Base-by-base conservation (phyloP, 163 green algal genomes). In the Chlorella variabilis region DNA sequence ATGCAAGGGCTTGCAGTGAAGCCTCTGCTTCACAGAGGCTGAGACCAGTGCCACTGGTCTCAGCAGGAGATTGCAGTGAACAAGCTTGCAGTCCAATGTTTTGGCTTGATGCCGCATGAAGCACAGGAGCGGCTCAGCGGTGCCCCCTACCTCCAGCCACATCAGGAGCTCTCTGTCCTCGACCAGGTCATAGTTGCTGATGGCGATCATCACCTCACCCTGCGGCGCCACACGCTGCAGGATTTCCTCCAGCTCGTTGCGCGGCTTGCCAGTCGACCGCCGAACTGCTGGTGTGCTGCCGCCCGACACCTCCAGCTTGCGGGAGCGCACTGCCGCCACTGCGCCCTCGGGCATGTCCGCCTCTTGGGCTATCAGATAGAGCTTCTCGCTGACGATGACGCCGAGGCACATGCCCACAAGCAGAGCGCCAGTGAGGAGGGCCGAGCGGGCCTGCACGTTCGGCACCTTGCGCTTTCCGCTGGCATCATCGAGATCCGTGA, bases 161-260 rank as follows among this genome's bases (percentile, higher is more conserved):
- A 90, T 92, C 17, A 85, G 75, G 15, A 98, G 88, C 88, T 94
- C 93, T 17, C 86, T 85, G 31, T 89, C 87, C 15, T 75, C 82
- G 31, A 95, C 69, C 0, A 94, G 87, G 70, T 97, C 95, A 65
- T 91, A 92, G 83, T 97, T 97, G 36, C 87, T 92, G 29, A 97
- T 93, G 25, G 86, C 91, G 45, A 94, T 89, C 78, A 95, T 80
- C 3, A 95, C 87, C 82, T 95, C 91, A 2, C 83, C 87, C 29
- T 85, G 42, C 2, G 88, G 87, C 7, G 88, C 88, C 15, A 91
- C 69, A 4, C 56, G 54, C 51, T 78, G 77, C 45, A 92, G 84
- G 3, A 88, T 31, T 38, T 27, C 31, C 39, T 88, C 75, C 38
- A 91, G 80, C 25, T 89, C 80, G 58, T 62, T 87, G 25, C 51